Base-by-base conservation (phyloP, 2,329 filamentous ascomycete genomes). In the Eutypella sp. region DNA sequence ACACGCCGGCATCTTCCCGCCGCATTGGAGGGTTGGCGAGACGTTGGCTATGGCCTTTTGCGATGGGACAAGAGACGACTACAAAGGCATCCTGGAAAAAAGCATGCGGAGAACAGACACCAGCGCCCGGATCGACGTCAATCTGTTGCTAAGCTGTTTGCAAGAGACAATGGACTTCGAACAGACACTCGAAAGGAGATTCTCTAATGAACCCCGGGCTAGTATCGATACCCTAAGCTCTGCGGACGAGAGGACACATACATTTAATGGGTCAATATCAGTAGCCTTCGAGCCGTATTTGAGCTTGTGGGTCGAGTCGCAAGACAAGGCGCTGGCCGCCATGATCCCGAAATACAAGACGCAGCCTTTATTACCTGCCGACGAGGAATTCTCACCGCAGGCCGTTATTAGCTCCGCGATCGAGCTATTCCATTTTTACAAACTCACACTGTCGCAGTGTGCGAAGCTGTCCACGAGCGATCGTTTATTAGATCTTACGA, bases 161-260 rank as follows among this genome's bases (percentile, higher is more conserved):
- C 92, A 97, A 60, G 91, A 97, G 65, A 99, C 93, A 0, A 80
- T 99, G 57, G 89, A 99, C 62, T 99, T 99, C 63, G 93, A 99
- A 67, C 91, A 97, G 62, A 85, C 80, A 47, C 74, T 99, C 11
- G 93, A 99, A 66, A 82, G 82, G 51, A 83, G 87, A 9, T 97
- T 97, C 63, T 79, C 85, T 2, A 84, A 74, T 48, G 79, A 82
- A 59, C 71, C 86, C 31, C 81, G 89, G 47, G 83, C 84, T 15
- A 97, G 92, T 36, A 90, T 95, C 46, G 93, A 99, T 63, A 97
- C 92, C 0, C 79, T 95, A 24, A 85, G 82, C 50, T 95, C 89
- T 1, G 73, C 80, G 8, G 87, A 91, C 49, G 87, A 90, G 43
- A 84, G 84, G 55, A 73, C 82, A 0, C 83, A 87, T 18, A 84